Base-by-base conservation (phyloP, 805 yeast genomes). In the Jamesozyma hellenica region DNA sequence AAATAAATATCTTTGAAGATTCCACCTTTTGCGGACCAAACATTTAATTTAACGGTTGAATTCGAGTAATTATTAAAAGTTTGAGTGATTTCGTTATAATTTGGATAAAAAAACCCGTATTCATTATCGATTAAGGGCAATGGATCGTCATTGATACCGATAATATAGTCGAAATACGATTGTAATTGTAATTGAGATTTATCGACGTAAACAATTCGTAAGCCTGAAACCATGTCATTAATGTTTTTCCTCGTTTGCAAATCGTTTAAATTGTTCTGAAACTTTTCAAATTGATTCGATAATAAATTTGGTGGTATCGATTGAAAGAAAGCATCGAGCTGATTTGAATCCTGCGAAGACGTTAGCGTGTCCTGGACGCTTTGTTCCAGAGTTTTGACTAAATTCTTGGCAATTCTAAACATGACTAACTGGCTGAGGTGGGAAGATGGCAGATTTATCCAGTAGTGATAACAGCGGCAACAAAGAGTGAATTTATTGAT, bases 11-110 rank as follows among this genome's bases (percentile, higher is more conserved):
- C 65, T 46, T 77, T 62, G 29, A 63, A 52, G 7, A 68, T 53
- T 1, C 87, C 87, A 17, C 96, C 96, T 61, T 87, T 87, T 2
- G 94, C 92, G 34, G 75, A 77, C 95, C 95, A 88, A 2, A 85
- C 76, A 36, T 72, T 77, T 32, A 88, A 64, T 9, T 67, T 61
- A 5, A 82, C 17, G 5, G 35, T 27, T 18, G 33, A 18, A 15
- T 23, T 32, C 12, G 17, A 14, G 15, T 23, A 18, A 13, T 44
- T 44, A 32, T 57, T 56, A 15, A 60, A 34, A 3, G 50, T 27
- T n/a, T 46, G 37, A 1, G 49, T 42, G 10, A 66, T 59, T 18
- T 66, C 61, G 23, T 66, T 64, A 47, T 64, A 68, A 53, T 74
- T 70, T 16, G 72, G 67, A n/a, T 60, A 50, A 36, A 58, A 43